Evolutionary conservation across 163 green algal species (phyloP).

Genomic region (Trebouxiophyceae sp.): DNA sequence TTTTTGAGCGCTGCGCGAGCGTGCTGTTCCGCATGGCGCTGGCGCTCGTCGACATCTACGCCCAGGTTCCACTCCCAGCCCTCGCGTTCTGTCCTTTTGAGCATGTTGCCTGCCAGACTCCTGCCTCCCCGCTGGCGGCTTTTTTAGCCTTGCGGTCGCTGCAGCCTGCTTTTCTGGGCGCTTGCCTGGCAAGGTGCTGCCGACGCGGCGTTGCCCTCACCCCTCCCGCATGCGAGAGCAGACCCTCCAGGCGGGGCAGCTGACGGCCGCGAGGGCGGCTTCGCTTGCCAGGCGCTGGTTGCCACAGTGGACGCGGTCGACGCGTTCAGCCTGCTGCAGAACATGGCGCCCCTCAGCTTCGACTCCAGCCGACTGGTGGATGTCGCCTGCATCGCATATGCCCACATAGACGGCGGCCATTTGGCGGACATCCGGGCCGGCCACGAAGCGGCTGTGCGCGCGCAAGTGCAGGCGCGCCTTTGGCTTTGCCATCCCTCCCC

Average conservation of each 20-base stretch:
- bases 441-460: constrained; percentile 9
- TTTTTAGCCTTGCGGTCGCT: too few relatives aligned
- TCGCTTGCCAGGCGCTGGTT: constrained; percentile 35
- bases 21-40: constrained; percentile 70
- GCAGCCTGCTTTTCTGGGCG: too few relatives aligned
- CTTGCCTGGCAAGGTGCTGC: too few relatives aligned
- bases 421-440: constrained; percentile 22
- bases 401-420: constrained; percentile 19
- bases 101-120: too few relatives aligned
- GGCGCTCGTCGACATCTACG: constrained; percentile 74
- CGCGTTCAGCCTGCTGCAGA: constrained; percentile 56
- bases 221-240: too few relatives aligned
- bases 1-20: constrained; percentile 63
- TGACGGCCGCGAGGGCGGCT: too few relatives aligned
- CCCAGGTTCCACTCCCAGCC: constrained; percentile 17
- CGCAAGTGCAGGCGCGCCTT: constrained; percentile 10
- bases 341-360: constrained; percentile 61
- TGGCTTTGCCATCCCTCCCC: background rate
- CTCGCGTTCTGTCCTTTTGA: too few relatives aligned
- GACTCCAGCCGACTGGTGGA: constrained; percentile 54
- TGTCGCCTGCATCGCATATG: constrained; percentile 46
- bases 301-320: constrained; percentile 36
- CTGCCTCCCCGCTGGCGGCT: too few relatives aligned
- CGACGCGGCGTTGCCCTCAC: too few relatives aligned
- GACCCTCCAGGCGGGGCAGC: too few relatives aligned